Base-by-base conservation (phyloP, 768 basidiomycete genomes). In the Clavulina sp. region DNA sequence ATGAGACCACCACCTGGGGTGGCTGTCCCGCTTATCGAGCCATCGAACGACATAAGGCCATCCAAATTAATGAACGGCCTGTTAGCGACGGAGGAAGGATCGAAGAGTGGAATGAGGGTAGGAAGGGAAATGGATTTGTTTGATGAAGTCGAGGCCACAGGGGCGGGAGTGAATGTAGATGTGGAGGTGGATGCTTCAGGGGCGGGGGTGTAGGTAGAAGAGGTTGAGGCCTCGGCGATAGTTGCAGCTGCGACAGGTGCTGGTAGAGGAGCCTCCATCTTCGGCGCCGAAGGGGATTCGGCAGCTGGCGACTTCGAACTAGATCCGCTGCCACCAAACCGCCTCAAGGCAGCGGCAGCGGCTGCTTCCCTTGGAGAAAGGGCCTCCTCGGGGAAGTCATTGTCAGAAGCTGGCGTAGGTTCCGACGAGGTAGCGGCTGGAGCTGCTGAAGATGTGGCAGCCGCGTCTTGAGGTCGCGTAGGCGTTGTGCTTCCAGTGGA, bases 341-440 rank as follows among this genome's bases (percentile, higher is more conserved):
- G 71, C 54, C 74, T 72, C 54, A 83, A 57, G 2, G 83, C 81
- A 9, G 85, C 84, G 34, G 70, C 68, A 33, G 78, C 78, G 21
- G 84, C 83, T 1, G 78, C 80, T 40, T 71, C 70, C 54, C 70
- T 58, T 16, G 74, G 69, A 32, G 66, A 63, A 48, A 60, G 54
- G 30, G 3, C 31, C 30, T 59, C 55, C 44, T 46, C 47, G 32
- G 54, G 51, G 24, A 55, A 18, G 33, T 26, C 47, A n/a, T 4
- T 41, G 24, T 44, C 9, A 4, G 43, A 19, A 44, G 54, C 5
- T 30, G 53, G 49, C 7, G 57, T 48, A 19, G 38, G 48, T 4
- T 55, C 47, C 36, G n/a, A 18, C 19, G 43, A 23, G 59, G 57
- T 50, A 52, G 65, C 24, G 60, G 61, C 26, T 59, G 60, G 6